Evolutionary conservation across 805 yeast genomes (phyloP), one percentile per base, ranked within the genome.

Genomic region (Yarrowia sp.): DNA sequence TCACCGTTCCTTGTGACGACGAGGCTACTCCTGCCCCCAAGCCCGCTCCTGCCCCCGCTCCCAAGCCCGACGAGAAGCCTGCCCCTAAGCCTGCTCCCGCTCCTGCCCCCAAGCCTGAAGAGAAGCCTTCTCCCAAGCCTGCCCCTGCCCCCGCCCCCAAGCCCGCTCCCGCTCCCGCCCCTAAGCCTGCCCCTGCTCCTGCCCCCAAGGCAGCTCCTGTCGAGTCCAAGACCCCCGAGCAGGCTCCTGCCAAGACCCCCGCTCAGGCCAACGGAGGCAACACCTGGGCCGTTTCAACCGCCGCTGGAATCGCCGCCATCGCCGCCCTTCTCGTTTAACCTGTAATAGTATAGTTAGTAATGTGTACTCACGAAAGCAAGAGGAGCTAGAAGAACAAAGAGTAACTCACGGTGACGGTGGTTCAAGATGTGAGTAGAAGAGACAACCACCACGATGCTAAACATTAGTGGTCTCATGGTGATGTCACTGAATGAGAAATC

Each of bases 231-330:
- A 15, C 50, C 22, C 14, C 48, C 48, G 32, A 3, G 32, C 48
- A 43, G 48, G 32, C 15, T 19, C 35, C 50, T 15, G 2, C 35
- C 14, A 11, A 26, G 32, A 26, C 35, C n/a, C 40, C 55, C 55
- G 55, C 22, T 8, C 58, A 53, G 58, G 58, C 42, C 32, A 53
- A 53, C 58, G 43, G 43, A 2, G 58, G 43, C 32, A 38, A 36
- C 58, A 53, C 43, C 43, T 53, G 58, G 58, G 58, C 58, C 58
- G 58, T 53, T 38, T 53, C 58, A 45, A 53, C 58, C 35, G 58
- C 58, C 15, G 58, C 58, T 53, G 58, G 58, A 36, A 53, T 53
- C 58, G 58, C 58, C 58, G 58, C 58, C 58, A 53, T 53, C 12
- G 58, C 58, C 7, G 58, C 58, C 41, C 35, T 53, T 8, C 58